These are phyloP conservation scores for Hippophae rhamnoides DNA, from an alignment of 306 rosid genomes.

Conservation along the genomic window DNA sequence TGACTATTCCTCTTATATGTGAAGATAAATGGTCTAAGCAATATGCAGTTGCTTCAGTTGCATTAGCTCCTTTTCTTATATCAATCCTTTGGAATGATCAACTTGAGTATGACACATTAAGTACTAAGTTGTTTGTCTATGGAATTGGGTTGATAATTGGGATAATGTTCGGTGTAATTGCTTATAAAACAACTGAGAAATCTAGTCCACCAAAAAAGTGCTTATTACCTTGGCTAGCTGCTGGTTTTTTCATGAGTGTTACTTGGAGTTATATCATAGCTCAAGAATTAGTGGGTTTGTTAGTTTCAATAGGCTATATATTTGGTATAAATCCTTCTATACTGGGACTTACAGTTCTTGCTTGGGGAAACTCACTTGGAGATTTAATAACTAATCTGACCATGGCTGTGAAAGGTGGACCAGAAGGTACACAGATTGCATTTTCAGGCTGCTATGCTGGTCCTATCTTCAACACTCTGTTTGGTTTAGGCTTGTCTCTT, in stretches of 20 bases:
- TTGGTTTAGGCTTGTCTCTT: constrained; percentile 65
- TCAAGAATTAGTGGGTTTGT: constrained; percentile 51
- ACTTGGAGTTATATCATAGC: constrained; percentile 75
- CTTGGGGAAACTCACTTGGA: constrained; percentile 94
- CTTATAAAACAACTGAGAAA: constrained; percentile 36
- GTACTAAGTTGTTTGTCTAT: constrained; percentile 19
- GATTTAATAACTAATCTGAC: constrained; percentile 65
- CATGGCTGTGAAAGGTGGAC: constrained; percentile 65
- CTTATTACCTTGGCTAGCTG: constrained; percentile 56
- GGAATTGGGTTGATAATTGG: constrained; percentile 37
- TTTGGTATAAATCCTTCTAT: constrained; percentile 72
- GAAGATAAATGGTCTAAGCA: constrained; percentile 74
- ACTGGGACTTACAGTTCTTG: constrained; percentile 75
- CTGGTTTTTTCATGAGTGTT: constrained; percentile 66
- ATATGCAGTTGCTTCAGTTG: constrained; percentile 54
- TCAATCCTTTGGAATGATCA: constrained; percentile 37
- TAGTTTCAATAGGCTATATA: constrained; percentile 56
- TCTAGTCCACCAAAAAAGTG: constrained; percentile 50
- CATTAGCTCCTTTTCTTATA: constrained; percentile 54
- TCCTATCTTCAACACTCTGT: constrained; percentile 56
- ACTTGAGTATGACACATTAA: constrained; percentile 20
- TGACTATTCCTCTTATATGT: constrained; percentile 60
- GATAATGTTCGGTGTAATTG: constrained; percentile 38
- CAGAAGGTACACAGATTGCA: constrained; percentile 70
- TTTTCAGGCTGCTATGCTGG: constrained; percentile 75